Conservation (phyloP, 1,284 basidiomycete species). For the Lignosus rhinocerotis region DNA sequence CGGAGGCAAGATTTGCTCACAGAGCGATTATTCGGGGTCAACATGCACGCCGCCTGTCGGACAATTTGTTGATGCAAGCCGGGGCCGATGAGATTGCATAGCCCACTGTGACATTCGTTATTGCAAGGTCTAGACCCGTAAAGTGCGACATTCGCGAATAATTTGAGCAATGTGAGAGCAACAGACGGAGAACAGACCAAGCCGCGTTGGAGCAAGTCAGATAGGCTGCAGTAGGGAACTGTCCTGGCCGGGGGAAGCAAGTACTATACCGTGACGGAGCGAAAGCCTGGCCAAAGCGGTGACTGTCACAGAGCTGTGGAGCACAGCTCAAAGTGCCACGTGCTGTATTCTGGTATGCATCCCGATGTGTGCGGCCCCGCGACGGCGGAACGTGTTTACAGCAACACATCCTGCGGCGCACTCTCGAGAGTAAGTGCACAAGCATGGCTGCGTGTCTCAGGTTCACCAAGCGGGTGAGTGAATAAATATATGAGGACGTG, state of each 20-base stretch:
- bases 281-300: too few relatives aligned
- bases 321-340: not conserved
- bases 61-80: too few relatives aligned
- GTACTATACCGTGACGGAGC: too few relatives aligned
- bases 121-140: not conserved
- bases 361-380: not conserved
- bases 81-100: too few relatives aligned
- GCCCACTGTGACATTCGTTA: too few relatives aligned
- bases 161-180: not conserved
- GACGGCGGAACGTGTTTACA: not conserved
- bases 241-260: not conserved
- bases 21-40: not conserved
- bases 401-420: too few relatives aligned
- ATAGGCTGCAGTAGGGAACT: not conserved
- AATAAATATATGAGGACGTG: not conserved
- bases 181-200: not conserved
- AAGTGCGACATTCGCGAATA: too few relatives aligned
- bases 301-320: not conserved
- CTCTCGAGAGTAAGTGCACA: not conserved
- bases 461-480: slow-evolving; percentile 24
- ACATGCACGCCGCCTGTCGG: too few relatives aligned
- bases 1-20: not conserved
- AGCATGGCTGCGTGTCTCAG: slow-evolving; percentile 25
- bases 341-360: not conserved
- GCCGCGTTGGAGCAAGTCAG: not conserved